Conservation (phyloP, 139 green algal species). For the Tetraselmis striata region DNA sequence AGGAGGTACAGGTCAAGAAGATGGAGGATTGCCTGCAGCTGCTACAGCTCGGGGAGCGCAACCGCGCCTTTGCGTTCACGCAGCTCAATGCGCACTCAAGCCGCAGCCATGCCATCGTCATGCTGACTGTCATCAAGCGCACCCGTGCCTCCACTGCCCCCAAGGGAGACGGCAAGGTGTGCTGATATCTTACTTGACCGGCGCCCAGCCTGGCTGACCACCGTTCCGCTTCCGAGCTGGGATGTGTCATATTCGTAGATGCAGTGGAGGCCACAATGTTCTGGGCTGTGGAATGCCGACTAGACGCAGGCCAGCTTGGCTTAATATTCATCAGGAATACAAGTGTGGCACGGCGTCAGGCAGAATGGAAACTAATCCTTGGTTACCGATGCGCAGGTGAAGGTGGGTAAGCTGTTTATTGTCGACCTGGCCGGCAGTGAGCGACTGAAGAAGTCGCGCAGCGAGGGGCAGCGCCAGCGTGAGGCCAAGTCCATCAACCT, state of each 20-base stretch:
- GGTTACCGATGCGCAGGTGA: no score
- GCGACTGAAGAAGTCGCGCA: constrained; percentile 19
- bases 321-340: neutral
- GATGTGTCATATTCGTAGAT: no score
- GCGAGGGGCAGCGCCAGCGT: constrained; percentile 10
- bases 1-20: constrained; percentile 47
- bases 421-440: constrained; percentile 21
- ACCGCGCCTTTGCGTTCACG: constrained; percentile 67
- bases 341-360: neutral
- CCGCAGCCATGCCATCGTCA: constrained; percentile 73
- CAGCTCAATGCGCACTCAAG: constrained; percentile 74
- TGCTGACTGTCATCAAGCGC: constrained; percentile 72
- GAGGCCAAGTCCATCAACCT: constrained; percentile 75
- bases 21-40: constrained; percentile 76
- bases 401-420: constrained; percentile 18
- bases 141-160: no score
- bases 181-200: no score
- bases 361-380: constrained; percentile 3
- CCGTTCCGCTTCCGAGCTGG: no score
- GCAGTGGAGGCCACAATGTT: no score
- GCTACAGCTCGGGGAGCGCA: constrained; percentile 68
- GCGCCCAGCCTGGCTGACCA: no score
- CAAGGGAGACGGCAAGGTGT: no score
- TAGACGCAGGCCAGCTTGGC: no score
- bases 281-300: no score